These are phyloP conservation scores for Hippophae tibetana DNA, from an alignment of 306 rosid genomes.

Conservation along the genomic window DNA sequence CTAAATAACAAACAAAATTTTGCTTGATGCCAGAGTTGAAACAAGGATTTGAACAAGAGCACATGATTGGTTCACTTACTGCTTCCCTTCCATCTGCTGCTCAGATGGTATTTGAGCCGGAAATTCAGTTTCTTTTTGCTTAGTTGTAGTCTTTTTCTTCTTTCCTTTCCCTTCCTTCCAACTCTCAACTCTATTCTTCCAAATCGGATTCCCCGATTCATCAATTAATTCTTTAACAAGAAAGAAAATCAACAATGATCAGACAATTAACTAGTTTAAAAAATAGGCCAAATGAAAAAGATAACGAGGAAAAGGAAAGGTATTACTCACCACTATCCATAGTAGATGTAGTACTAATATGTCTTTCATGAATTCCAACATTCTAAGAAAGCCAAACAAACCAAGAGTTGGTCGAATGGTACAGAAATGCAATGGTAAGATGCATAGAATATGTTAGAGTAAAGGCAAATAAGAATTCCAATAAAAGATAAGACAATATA, in stretches of 20 bases:
- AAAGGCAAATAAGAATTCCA: no score
- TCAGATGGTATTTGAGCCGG: constrained; percentile 56
- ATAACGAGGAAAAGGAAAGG: not conserved
- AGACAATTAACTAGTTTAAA: not conserved
- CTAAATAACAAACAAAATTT: no score
- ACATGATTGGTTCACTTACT: constrained; percentile 35
- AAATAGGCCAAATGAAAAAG: constrained; percentile 9
- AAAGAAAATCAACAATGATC: constrained; percentile 16
- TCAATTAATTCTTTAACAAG: constrained; percentile 60
- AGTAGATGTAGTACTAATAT: constrained; percentile 77
- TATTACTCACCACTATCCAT: constrained; percentile 69
- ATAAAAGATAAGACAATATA: no score
- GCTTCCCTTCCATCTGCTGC: constrained; percentile 71
- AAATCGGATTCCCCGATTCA: constrained; percentile 88
- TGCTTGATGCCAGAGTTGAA: no score
- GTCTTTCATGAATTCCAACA: constrained; percentile 86
- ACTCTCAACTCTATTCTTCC: constrained; percentile 97
- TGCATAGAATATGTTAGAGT: not conserved
- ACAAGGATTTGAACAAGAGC: no score
- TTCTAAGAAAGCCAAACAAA: constrained; percentile 40
- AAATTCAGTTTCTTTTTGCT: constrained; percentile 24
- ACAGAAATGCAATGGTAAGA: not conserved
- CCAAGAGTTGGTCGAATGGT: not conserved
- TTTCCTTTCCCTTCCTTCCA: constrained; percentile 93
- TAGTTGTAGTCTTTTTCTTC: constrained; percentile 58